Conservation (phyloP, 169 alveolate genomes). For the Plasmodium berghei region DNA sequence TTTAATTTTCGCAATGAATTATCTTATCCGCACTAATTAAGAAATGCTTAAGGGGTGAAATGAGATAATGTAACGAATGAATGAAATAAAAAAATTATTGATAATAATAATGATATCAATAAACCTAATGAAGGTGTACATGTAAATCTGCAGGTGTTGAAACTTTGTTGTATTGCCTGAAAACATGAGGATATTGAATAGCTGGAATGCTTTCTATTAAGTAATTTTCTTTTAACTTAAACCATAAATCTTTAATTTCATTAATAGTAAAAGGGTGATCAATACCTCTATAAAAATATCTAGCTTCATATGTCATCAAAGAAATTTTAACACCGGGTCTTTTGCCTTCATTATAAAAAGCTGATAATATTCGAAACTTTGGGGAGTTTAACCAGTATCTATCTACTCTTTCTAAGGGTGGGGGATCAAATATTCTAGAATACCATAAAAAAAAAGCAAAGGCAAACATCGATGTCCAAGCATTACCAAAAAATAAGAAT, state of each 20-base stretch:
- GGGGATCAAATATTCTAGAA: slow-evolving; percentile 88
- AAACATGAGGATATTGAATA: slow-evolving; percentile 91
- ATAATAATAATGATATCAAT: neutral
- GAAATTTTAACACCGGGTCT: slow-evolving; percentile 90
- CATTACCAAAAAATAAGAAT: slow-evolving; percentile 88
- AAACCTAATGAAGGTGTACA: slow-evolving; percentile 81
- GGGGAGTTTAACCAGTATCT: slow-evolving; percentile 91
- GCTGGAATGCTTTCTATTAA: slow-evolving; percentile 88
- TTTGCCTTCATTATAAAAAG: slow-evolving; percentile 90
- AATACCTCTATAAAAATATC: slow-evolving; percentile 90
- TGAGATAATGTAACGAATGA: neutral
- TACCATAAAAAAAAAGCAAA: slow-evolving; percentile 89
- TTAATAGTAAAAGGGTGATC: slow-evolving; percentile 91
- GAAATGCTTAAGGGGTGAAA: no score
- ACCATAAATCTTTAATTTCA: slow-evolving; percentile 89
- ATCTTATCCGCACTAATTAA: no score
- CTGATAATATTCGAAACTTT: slow-evolving; percentile 89
- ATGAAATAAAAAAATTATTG: neutral
- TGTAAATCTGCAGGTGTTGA: slow-evolving; percentile 84
- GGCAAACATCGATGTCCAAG: slow-evolving; percentile 91
- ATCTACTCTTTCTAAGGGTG: slow-evolving; percentile 90
- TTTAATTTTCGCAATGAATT: neutral
- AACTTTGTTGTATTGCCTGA: slow-evolving; percentile 87
- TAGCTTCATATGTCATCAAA: slow-evolving; percentile 87
- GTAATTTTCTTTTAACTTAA: slow-evolving; percentile 88